phyloP scores from a whole-genome alignment of 225 moss, liverwort and hornwort genomes.

The Straminergon stramineum region DNA sequence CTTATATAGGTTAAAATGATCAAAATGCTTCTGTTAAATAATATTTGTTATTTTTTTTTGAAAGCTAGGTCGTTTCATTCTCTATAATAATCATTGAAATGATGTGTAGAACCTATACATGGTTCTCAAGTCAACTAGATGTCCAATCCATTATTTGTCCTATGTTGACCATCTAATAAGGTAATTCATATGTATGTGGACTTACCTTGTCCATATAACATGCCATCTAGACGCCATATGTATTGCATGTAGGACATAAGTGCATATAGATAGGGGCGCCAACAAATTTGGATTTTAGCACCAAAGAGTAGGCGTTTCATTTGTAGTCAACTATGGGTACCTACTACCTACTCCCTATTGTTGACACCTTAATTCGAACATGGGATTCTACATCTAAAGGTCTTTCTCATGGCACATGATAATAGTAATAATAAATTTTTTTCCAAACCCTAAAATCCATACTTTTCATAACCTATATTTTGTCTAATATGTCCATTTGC shows the following conservation, averaged over 20 bases:
- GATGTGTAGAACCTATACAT: neutral
- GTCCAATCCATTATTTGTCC: neutral
- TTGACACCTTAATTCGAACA: neutral
- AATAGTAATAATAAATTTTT: neutral
- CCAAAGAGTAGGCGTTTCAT: neutral
- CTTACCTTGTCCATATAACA: neutral
- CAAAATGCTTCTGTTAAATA: neutral
- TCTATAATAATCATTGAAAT: neutral
- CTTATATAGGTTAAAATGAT: neutral
- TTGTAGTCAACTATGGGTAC: neutral
- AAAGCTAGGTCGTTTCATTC: neutral
- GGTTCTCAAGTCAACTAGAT: neutral
- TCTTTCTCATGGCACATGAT: neutral
- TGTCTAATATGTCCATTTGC: neutral
- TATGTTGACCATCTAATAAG: neutral
- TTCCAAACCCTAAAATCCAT: neutral
- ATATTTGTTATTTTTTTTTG: neutral
- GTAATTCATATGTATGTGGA: neutral
- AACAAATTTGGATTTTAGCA: neutral
- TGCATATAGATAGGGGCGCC: neutral
- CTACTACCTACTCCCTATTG: neutral
- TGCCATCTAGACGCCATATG: neutral
- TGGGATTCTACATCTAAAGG: neutral
- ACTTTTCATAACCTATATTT: neutral
- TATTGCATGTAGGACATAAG: too few species aligned